These are phyloP conservation scores for Talaromyces nanjingensis DNA, from an alignment of 495 filamentous ascomycete species.

Conservation along the genomic window DNA sequence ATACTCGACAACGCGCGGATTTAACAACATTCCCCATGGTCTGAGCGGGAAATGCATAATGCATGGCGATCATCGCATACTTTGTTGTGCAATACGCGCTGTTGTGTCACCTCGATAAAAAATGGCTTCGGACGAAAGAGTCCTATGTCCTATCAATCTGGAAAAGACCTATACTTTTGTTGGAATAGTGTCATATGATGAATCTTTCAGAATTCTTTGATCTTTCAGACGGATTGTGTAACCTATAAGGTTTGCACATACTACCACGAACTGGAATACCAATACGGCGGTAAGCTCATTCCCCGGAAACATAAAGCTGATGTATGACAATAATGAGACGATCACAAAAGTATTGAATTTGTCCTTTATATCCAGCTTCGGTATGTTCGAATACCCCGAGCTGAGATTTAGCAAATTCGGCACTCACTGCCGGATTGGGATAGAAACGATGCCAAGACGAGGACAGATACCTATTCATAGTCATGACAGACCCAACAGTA, in stretches of 20 bases:
- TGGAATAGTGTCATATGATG: neutral
- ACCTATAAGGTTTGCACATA: neutral
- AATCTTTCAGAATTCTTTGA: too few species aligned
- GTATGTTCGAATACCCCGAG: too few species aligned
- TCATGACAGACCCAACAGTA: neutral
- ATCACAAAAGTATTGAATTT: neutral
- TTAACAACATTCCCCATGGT: neutral
- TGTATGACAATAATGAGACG: neutral
- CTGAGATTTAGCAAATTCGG: neutral
- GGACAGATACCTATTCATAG: too few species aligned
- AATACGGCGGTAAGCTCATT: neutral
- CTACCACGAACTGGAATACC: neutral
- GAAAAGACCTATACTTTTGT: neutral
- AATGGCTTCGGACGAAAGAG: neutral
- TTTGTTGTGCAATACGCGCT: neutral
- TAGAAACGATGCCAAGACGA: too few species aligned
- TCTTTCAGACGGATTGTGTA: neutral
- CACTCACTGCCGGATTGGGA: neutral
- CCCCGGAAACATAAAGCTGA: neutral
- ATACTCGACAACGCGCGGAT: neutral
- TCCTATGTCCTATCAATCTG: neutral
- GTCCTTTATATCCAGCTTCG: neutral
- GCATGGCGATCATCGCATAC: neutral
- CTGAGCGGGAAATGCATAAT: neutral
- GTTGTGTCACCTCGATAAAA: neutral